Conservation (phyloP, 306 rosid species). For the Ochetophila trinervis region DNA sequence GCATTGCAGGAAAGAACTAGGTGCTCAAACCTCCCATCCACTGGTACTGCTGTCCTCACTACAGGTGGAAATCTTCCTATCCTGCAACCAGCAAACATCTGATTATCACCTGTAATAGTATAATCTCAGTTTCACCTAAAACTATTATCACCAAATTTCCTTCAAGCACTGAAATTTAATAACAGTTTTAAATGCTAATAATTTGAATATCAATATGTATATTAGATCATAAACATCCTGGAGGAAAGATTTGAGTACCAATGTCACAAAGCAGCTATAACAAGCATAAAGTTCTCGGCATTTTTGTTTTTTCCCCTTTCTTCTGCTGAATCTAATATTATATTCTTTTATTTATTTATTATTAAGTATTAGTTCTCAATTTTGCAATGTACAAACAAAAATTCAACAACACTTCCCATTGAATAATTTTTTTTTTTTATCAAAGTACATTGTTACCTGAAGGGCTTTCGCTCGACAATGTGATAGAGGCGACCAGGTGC, state of each 20-base stretch:
- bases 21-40: constrained; percentile 95
- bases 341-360: not conserved
- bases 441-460: constrained; percentile 55
- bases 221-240: no score
- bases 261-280: not conserved
- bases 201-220: no score
- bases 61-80: constrained; percentile 83
- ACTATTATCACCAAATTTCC: not conserved
- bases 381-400: not conserved
- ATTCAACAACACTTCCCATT: not conserved
- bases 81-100: constrained; percentile 46
- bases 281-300: not conserved
- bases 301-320: not conserved
- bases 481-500: constrained; percentile 99
- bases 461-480: constrained; percentile 89
- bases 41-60: constrained; percentile 95
- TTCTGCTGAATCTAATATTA: not conserved
- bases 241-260: no score
- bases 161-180: not conserved
- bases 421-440: no score
- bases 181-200: not conserved
- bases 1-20: constrained; percentile 91
- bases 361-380: not conserved
- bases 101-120: constrained; percentile 17
- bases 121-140: constrained; percentile 3